phyloP scores from a whole-genome alignment of 2,329 filamentous ascomycete species.

The Fusarium sp. region DNA sequence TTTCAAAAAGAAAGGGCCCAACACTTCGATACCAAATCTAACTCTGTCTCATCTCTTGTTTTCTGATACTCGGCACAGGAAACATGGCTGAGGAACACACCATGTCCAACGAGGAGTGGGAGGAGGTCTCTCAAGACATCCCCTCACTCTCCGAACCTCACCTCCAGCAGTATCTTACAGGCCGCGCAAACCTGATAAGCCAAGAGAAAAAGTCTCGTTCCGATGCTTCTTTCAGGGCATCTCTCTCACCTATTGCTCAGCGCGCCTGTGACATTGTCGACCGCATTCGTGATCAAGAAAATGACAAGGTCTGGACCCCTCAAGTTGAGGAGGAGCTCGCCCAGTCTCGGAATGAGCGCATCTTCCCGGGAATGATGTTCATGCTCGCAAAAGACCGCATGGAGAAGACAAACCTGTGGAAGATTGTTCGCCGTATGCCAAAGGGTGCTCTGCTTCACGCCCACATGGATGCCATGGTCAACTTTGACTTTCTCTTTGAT shows the following conservation, averaged over 20 bases:
- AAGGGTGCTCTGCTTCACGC: constrained; percentile 89
- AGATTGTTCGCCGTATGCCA: constrained; percentile 85
- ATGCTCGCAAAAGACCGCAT: constrained; percentile 85
- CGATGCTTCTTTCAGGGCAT: constrained; percentile 75
- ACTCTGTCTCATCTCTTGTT: background rate
- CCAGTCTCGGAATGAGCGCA: constrained; percentile 67
- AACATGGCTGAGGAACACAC: constrained; percentile 48
- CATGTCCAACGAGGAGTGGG: constrained; percentile 68
- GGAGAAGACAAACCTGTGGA: constrained; percentile 86
- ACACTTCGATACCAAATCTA: background rate
- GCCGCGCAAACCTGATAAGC: constrained; percentile 78
- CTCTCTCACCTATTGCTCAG: constrained; percentile 80
- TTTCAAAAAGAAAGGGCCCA: background rate
- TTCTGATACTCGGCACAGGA: background rate
- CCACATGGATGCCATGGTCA: constrained; percentile 91
- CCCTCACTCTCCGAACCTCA: constrained; percentile 75
- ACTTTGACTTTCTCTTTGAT: constrained; percentile 82
- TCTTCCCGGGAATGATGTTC: constrained; percentile 96
- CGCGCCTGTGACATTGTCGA: constrained; percentile 84
- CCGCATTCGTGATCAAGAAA: constrained; percentile 82
- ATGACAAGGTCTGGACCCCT: constrained; percentile 78
- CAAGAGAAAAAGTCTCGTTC: constrained; percentile 86
- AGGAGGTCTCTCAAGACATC: constrained; percentile 65
- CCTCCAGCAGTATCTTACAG: constrained; percentile 82
- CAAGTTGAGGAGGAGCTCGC: constrained; percentile 77